phyloP scores from a whole-genome alignment of 1,284 basidiomycete species.

The Ustilago loliicola region DNA sequence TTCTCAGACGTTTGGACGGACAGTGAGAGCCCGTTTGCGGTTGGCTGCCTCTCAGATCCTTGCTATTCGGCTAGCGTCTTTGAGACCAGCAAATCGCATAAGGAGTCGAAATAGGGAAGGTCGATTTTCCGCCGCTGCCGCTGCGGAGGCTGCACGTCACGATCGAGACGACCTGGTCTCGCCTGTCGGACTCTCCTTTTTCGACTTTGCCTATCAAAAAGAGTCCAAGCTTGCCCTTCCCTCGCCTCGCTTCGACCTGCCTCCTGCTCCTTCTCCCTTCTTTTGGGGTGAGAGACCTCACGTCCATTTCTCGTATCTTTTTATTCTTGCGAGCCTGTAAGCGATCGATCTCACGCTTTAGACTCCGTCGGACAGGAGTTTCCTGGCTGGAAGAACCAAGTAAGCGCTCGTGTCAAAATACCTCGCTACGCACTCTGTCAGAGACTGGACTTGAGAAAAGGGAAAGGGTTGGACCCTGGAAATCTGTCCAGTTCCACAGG shows the following conservation, averaged over 20 bases:
- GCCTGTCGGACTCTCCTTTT: conserved; percentile 9
- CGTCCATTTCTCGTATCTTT: too few relatives aligned
- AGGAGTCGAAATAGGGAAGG: neutral
- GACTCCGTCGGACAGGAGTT: conserved; percentile 3
- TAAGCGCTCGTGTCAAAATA: neutral
- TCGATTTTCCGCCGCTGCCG: neutral
- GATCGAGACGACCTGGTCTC: conserved; percentile 17
- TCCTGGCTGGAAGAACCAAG: neutral
- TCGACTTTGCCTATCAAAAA: neutral
- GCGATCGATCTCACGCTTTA: conserved; percentile 3
- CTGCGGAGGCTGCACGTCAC: conserved; percentile 15
- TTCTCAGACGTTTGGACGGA: neutral
- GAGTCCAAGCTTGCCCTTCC: neutral
- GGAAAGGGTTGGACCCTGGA: neutral
- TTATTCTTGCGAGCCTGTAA: neutral
- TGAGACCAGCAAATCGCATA: neutral
- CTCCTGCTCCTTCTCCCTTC: neutral
- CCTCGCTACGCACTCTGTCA: neutral
- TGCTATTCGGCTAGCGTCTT: neutral
- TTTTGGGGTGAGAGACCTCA: conserved; percentile 5
- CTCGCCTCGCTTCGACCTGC: neutral
- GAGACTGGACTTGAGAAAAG: neutral
- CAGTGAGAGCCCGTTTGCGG: neutral
- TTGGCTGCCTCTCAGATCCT: neutral
- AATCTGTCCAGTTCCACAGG: neutral